Conservation (phyloP, 768 basidiomycete genomes). For the Phanerodontia chrysosporium region DNA sequence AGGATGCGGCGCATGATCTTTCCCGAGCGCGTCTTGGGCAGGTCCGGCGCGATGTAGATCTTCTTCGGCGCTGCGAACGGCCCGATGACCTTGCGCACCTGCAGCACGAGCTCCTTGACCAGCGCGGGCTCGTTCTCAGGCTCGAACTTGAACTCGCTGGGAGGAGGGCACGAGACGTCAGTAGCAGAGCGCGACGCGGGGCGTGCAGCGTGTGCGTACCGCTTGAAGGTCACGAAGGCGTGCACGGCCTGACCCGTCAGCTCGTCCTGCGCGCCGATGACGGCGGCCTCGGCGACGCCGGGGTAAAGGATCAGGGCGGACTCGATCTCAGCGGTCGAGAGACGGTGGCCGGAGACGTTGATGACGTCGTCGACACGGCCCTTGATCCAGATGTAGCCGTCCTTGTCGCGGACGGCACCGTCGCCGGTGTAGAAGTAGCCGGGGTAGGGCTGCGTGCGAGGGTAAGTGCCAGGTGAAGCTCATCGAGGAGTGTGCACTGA, state of each 20-base stretch:
- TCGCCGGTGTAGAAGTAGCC: constrained; percentile 97
- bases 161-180: background rate
- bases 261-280: constrained; percentile 83
- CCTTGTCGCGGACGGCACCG: constrained; percentile 88
- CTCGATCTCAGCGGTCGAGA: constrained; percentile 98
- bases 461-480: background rate
- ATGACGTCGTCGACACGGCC: constrained; percentile 97
- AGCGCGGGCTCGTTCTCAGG: constrained; percentile 63
- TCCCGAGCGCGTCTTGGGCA: constrained; percentile 93
- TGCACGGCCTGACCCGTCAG: constrained; percentile 92
- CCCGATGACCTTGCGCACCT: constrained; percentile 96
- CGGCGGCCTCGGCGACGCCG: constrained; percentile 90
- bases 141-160: constrained; percentile 78
- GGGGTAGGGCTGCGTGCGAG: constrained; percentile 59
- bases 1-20: constrained; percentile 98
- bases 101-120: constrained; percentile 84
- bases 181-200: background rate
- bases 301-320: constrained; percentile 91
- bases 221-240: constrained; percentile 92
- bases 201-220: constrained; percentile 44
- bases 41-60: constrained; percentile 74
- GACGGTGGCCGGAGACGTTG: constrained; percentile 95
- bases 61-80: constrained; percentile 98
- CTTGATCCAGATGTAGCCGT: constrained; percentile 99
- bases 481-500: constrained; percentile 11